Evolutionary conservation across 106 monocot genomes (phyloP), one percentile per base, ranked within the genome.

Genomic region (Acanthochlamys bracteata): DNA sequence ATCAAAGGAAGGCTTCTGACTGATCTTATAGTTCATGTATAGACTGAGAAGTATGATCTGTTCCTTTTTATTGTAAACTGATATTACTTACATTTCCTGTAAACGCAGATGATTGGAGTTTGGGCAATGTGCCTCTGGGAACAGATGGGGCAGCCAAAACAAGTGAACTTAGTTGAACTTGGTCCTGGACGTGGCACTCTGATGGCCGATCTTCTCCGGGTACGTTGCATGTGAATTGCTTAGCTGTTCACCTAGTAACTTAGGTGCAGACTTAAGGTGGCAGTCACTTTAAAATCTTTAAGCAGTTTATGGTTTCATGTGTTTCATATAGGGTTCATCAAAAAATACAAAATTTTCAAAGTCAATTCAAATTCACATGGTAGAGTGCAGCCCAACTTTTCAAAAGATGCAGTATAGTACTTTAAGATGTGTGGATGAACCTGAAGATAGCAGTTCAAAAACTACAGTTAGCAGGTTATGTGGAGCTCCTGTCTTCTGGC

Each of bases 121-220:
- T 96, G 96, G 96, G 71, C 80, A 19, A 88, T 91, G 90, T 91
- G 90, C 69, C 70, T 91, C 20, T 96, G 96, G 90, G 90, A 96
- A 66, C 90, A 91, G 66, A 85, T 96, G 82, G 96, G 96, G 4
- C 82, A 58, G 43, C 96, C 96, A 6, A 64, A 80, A 43, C 76
- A 74, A 55, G 75, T 91, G 53, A 88, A 81, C 78, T 76, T 91
- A 39, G 76, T 96, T 66, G 96, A 96, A 69, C 91, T 96, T 75
- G 96, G 96, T 64, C 96, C 96, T 41, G 96, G 96, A 33, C 79
- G 96, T 22, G 96, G 91, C 20, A 96, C 96, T 11, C 79, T 96
- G 7, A 91, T 96, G 90, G 81, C 85, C 24, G 96, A 96, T 77
- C 80, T 96, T 63, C 84, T 96, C 21, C 87, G 85, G 64, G 96